phyloP scores from a whole-genome alignment of 202 grass and related monocot species.

The Setaria viridis region DNA sequence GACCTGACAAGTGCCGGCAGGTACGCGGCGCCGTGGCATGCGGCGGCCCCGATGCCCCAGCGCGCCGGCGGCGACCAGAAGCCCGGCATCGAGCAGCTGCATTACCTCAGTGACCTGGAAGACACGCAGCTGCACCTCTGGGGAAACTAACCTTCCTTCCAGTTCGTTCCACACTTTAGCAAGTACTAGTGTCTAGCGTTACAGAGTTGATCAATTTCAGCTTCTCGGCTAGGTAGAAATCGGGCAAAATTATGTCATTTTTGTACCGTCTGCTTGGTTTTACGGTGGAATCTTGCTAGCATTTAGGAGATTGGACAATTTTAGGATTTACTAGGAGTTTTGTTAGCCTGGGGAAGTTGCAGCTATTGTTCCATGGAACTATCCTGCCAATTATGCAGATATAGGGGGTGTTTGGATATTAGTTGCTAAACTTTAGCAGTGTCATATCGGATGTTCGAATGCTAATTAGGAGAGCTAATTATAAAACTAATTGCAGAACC shows the following conservation, averaged over 20 bases:
- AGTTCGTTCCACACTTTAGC: background rate
- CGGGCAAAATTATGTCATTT: background rate
- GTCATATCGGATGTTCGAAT: no score
- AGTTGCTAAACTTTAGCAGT: no score
- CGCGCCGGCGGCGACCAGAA: background rate
- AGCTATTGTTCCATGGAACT: background rate
- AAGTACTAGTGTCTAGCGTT: background rate
- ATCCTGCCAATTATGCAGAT: no score
- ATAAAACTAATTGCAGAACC: no score
- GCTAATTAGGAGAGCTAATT: no score
- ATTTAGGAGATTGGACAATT: background rate
- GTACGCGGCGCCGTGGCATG: slow-evolving; percentile 1
- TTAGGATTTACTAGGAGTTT: background rate
- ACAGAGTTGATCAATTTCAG: background rate
- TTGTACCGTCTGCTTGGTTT: slow-evolving; percentile 10
- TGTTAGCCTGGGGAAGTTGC: slow-evolving; percentile 3
- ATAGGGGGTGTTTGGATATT: no score
- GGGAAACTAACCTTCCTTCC: slow-evolving; percentile 9
- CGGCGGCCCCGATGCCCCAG: background rate
- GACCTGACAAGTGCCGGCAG: background rate
- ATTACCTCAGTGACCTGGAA: slow-evolving; percentile 9
- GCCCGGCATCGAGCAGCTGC: background rate
- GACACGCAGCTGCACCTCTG: background rate
- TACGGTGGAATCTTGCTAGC: background rate
- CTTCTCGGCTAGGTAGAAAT: background rate